Percentiles rank a stretch among this genome's conserved stretches.
phyloP scores from a whole-genome alignment of 441 rosid species.

The Gossypium schwendimanii region DNA sequence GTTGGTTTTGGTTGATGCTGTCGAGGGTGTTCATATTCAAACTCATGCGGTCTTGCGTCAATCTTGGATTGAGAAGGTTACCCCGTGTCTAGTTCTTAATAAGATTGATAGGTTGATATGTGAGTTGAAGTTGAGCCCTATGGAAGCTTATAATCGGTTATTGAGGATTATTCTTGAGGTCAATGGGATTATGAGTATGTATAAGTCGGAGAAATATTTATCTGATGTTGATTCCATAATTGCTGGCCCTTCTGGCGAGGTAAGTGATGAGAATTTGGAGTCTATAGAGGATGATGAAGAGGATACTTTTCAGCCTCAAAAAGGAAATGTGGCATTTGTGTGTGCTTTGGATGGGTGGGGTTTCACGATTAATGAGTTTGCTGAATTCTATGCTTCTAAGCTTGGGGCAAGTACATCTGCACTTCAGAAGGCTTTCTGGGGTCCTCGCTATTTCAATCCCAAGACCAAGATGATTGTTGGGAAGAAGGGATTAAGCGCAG shows the following conservation, averaged over 20 bases:
- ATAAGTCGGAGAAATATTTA: slow-evolving; percentile 82
- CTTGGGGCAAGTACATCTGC: slow-evolving; percentile 64
- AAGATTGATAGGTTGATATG: slow-evolving; percentile 88
- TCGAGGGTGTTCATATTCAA: slow-evolving; percentile 90
- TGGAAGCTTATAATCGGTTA: slow-evolving; percentile 75
- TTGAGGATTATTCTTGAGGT: slow-evolving; percentile 91
- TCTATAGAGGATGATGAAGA: slow-evolving; percentile 84
- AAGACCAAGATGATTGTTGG: slow-evolving; percentile 82
- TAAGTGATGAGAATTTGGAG: slow-evolving; percentile 53
- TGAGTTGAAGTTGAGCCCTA: slow-evolving; percentile 76
- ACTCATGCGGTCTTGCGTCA: slow-evolving; percentile 88
- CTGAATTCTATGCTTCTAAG: slow-evolving; percentile 71
- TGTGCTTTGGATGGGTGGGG: slow-evolving; percentile 98
- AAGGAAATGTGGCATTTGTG: slow-evolving; percentile 82
- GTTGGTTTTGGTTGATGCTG: slow-evolving; percentile 87
- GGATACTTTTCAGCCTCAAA: slow-evolving; percentile 91
- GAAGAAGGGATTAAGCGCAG: slow-evolving; percentile 54
- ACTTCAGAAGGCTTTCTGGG: slow-evolving; percentile 79
- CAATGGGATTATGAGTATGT: slow-evolving; percentile 73
- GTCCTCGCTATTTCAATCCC: slow-evolving; percentile 64
- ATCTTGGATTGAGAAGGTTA: slow-evolving; percentile 87
- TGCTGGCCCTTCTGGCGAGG: slow-evolving; percentile 42
- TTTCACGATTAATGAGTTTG: slow-evolving; percentile 63
- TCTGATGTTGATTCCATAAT: slow-evolving; percentile 88
- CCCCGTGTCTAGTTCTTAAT: slow-evolving; percentile 85